Evolutionary conservation across 768 basidiomycete genomes (phyloP).

Genomic region (Candolleomyces eurysporus): DNA sequence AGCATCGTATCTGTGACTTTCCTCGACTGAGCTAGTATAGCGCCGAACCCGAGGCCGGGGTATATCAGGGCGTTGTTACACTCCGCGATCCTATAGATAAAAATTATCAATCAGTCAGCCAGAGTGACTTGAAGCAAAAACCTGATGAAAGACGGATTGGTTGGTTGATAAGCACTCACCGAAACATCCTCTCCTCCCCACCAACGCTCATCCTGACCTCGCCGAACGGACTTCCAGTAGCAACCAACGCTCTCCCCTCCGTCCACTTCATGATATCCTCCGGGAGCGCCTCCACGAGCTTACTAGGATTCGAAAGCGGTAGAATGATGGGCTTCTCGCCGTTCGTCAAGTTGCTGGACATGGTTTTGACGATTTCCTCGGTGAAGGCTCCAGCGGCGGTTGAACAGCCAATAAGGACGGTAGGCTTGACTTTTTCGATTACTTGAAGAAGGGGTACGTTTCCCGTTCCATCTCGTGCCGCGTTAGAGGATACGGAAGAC

Average conservation of each 20-base stretch:
- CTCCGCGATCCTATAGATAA: conserved; percentile 57
- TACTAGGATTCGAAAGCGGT: conserved; percentile 80
- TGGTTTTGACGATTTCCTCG: conserved; percentile 64
- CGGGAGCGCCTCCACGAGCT: conserved; percentile 72
- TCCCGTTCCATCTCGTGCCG: conserved; percentile 34
- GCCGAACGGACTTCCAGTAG: conserved; percentile 84
- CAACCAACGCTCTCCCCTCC: conserved; percentile 72
- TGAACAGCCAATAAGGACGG: conserved; percentile 82
- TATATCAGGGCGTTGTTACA: conserved; percentile 83
- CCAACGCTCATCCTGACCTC: conserved; percentile 59
- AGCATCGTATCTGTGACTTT: conserved; percentile 84
- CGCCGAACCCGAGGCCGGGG: conserved; percentile 82
- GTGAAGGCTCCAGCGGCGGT: conserved; percentile 78
- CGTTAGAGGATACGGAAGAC: conserved; percentile 16
- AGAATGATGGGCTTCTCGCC: conserved; percentile 73
- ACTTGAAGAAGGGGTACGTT: conserved; percentile 62
- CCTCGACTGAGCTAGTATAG: conserved; percentile 64
- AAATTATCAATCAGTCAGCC: neutral
- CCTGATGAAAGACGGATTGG: too few relatives aligned
- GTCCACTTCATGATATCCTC: conserved; percentile 77
- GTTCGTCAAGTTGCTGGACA: conserved; percentile 41
- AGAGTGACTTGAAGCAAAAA: neutral
- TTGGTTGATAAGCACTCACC: conserved; percentile 30
- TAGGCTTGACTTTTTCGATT: conserved; percentile 71
- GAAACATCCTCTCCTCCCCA: conserved; percentile 55